A percentile compares a stretch with the other conserved stretches of the same genome.
Evolutionary conservation across 2,329 filamentous ascomycete species (phyloP).

Genomic region (Davidsoniella neocaledoniae): DNA sequence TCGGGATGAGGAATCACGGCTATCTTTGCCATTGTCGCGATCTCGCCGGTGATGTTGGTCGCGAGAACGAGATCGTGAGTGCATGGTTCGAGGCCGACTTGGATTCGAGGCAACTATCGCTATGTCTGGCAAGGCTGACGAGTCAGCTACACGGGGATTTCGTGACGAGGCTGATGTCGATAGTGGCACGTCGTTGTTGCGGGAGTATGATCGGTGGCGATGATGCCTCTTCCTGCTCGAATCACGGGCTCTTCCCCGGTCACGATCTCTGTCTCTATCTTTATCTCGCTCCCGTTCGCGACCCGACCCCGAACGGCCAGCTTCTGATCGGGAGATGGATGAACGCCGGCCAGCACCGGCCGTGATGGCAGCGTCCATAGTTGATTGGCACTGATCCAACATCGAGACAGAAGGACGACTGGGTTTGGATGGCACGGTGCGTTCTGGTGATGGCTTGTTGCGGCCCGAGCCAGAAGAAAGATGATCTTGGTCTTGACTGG

Average conservation of each 20-base stretch:
- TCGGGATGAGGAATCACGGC: not conserved
- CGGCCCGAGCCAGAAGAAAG: not conserved
- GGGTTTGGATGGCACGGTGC: not conserved
- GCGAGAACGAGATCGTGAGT: slow-evolving; percentile 3
- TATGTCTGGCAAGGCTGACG: not conserved
- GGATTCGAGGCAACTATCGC: not conserved
- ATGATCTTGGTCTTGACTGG: not conserved
- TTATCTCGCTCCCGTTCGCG: not conserved
- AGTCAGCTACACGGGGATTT: slow-evolving; percentile 1
- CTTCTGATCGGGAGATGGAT: not conserved
- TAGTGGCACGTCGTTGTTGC: not conserved
- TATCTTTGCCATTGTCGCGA: not conserved
- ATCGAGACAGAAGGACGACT: not conserved
- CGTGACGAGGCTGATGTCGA: slow-evolving; percentile 3
- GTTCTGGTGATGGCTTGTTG: not conserved
- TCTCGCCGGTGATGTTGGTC: not conserved
- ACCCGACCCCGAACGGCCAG: not conserved
- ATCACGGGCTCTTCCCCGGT: slow-evolving; percentile 1
- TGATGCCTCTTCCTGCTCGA: slow-evolving; percentile 1
- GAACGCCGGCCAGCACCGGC: too few species aligned
- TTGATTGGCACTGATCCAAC: too few species aligned
- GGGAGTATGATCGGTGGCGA: slow-evolving; percentile 1
- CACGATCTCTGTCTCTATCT: slow-evolving; percentile 2
- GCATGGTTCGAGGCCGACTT: not conserved
- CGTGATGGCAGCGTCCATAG: too few species aligned